These are phyloP conservation scores for Aspergillus ochraceus DNA, from an alignment of 2,329 filamentous ascomycete species.

Conservation along the genomic window DNA sequence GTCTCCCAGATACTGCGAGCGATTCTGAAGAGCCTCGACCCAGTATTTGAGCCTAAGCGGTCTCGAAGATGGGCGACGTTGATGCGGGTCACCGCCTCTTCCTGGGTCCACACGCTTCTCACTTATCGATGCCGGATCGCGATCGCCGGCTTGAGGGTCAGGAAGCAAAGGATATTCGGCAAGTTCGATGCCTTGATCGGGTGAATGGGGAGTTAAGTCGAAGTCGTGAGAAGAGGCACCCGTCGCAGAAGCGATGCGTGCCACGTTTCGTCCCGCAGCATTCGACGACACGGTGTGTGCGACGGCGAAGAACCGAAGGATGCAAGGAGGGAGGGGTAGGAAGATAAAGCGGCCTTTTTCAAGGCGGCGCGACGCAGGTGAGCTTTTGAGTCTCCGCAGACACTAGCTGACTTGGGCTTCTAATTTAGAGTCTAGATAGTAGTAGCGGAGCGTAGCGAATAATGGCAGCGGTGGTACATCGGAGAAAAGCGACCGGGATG, in stretches of 20 bases:
- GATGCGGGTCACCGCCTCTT: not conserved
- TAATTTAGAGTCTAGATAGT: not conserved
- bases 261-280: constrained; percentile 23
- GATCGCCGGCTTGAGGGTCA: constrained; percentile 2
- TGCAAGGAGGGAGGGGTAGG: constrained; percentile 2
- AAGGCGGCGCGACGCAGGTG: not conserved
- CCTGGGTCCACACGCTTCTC: not conserved
- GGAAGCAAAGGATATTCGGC: constrained; percentile 22
- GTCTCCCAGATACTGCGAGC: constrained; percentile 17
- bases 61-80: constrained; percentile 4
- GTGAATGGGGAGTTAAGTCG: constrained; percentile 16
- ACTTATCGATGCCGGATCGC: not conserved
- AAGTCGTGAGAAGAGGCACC: constrained; percentile 20
- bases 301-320: constrained; percentile 4
- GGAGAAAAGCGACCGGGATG: not conserved
- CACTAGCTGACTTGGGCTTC: not conserved
- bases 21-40: constrained; percentile 34
- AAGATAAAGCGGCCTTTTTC: not conserved
- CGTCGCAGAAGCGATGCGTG: constrained; percentile 28
- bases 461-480: not conserved
- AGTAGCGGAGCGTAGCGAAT: not conserved
- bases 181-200: constrained; percentile 35
- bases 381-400: not conserved
- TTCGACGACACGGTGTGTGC: constrained; percentile 29
- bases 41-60: constrained; percentile 31